These are phyloP conservation scores for Colletotrichum tropicicola DNA, from an alignment of 2,329 filamentous ascomycete genomes.

Conservation along the genomic window DNA sequence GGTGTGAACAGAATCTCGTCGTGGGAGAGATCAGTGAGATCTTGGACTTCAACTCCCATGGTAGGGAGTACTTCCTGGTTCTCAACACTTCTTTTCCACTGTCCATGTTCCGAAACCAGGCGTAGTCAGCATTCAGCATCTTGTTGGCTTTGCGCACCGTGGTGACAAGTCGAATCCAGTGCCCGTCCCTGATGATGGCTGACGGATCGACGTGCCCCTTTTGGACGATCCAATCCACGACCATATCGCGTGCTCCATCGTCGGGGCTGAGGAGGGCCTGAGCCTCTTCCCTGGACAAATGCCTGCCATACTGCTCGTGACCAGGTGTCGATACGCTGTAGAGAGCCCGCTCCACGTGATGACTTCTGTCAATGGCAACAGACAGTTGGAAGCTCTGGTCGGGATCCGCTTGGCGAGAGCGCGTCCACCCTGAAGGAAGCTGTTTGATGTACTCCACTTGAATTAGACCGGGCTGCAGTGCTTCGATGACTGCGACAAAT, in stretches of 20 bases:
- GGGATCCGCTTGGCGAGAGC: background rate
- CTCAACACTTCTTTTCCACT: constrained; percentile 51
- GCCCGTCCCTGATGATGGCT: constrained; percentile 44
- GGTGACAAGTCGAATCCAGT: constrained; percentile 53
- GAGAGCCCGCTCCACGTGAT: constrained; percentile 52
- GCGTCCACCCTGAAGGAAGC: background rate
- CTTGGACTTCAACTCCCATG: background rate
- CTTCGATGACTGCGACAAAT: background rate
- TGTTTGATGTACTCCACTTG: background rate
- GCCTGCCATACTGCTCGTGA: constrained; percentile 55
- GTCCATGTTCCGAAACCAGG: background rate
- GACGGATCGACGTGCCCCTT: constrained; percentile 43
- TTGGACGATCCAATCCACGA: constrained; percentile 55
- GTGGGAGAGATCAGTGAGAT: constrained; percentile 61
- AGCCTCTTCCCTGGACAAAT: constrained; percentile 58
- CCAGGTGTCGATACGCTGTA: constrained; percentile 58
- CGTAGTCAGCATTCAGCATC: constrained; percentile 55
- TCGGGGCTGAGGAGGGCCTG: constrained; percentile 57
- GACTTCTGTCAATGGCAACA: constrained; percentile 6
- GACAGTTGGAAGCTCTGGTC: constrained; percentile 1
- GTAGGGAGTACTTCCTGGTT: constrained; percentile 40
- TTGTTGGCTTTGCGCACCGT: constrained; percentile 49
- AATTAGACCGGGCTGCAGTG: background rate
- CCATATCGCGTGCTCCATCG: constrained; percentile 45
- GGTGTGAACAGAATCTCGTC: constrained; percentile 36